Evolutionary conservation across 2,329 filamentous ascomycete genomes (phyloP), one percentile per base, ranked within the genome.

Genomic region (Plenodomus lindquistii): DNA sequence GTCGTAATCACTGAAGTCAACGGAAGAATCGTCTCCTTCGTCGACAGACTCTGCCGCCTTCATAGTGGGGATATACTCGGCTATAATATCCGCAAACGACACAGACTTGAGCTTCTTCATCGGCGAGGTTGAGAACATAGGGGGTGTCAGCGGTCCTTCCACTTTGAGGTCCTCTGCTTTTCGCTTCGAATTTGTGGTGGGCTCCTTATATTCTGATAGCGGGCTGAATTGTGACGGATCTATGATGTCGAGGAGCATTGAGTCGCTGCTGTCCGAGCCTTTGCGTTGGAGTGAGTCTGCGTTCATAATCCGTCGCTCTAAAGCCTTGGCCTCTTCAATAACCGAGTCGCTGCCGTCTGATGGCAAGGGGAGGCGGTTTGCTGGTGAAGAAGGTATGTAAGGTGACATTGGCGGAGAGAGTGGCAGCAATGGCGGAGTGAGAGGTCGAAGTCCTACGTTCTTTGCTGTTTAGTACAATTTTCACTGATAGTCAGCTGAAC

Each of bases 371-470:
- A 79, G 48, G 31, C 60, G 57, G 42, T 68, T 68, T 7, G 54
- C 65, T 4, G 73, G 69, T 4, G 74, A 75, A 4, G 72, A 74
- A 3, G 74, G 73, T 35, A 73, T 49, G 31, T 72, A 71, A 4
- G 73, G 75, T 37, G 59, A 67, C 21, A 64, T 43, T 6, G 69
- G 59, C 20, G 76, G 77, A 21, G 76, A 75, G 2, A 73, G 46
- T 16, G 78, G 76, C 16, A 81, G 66, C 8, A 81, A 55, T 3
- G 77, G 77, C n/a, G 79, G 79, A 2, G 77, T 76, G n/a, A 79
- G 10, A 15, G 67, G 67, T 24, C 65, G 62, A 4, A 57, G 34
- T 21, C 40, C 53, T 35, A 45, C 42, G 20, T 66, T 63, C 74
- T 76, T 39, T 3, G 31, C 3, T 3, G 17, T 22, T 60, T 19